Base-by-base conservation (phyloP, 2,329 filamentous ascomycete genomes). In the Cercospora sesami region DNA sequence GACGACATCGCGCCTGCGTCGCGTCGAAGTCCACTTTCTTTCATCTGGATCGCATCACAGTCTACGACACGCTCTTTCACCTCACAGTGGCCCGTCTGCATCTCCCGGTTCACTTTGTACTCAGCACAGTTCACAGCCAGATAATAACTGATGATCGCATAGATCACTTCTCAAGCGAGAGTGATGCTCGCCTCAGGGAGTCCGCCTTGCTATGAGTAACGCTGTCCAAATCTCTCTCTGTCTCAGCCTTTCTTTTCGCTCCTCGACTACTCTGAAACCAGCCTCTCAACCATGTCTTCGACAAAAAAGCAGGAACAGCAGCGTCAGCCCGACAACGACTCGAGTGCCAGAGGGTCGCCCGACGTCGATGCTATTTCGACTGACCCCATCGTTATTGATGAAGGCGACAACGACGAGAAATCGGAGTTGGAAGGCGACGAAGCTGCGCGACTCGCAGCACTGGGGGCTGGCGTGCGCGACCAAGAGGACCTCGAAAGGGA, bases 401-500 rank as follows among this genome's bases (percentile, higher is more conserved):
- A 58, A 28, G 36, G 23, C 26, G 21, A 55, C 21, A 16, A 65
- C 14, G 57, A 53, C 48, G 65, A 61, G 1, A 63, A 66, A 8
- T 18, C 28, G 14, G 68, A 60, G 21, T 23, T 64, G 8, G 64
- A 64, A 21, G 69, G 66, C 14, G 73, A 77, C 57, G 81, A 83
- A 68, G 80, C 79, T 55, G 78, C 80, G 8, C 77, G 80, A 16
- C 73, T 83, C 3, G 78, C 76, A 4, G 74, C 73, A 16, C 73
- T 80, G 4, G 75, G 77, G 4, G 77, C 79, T 7, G 75, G 73
- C 14, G 88, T 95, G 23, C 89, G 92, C 66, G 89, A 97, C 75
- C 94, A 98, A 78, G 90, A 94, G 81, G 94, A 97, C 68, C 82
- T 98, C 21, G 94, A 97, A 79, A 87, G 93, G 69, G 93, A 97